These are phyloP conservation scores for Sporothrix protearum DNA, from an alignment of 2,329 filamentous ascomycete species.

Conservation along the genomic window DNA sequence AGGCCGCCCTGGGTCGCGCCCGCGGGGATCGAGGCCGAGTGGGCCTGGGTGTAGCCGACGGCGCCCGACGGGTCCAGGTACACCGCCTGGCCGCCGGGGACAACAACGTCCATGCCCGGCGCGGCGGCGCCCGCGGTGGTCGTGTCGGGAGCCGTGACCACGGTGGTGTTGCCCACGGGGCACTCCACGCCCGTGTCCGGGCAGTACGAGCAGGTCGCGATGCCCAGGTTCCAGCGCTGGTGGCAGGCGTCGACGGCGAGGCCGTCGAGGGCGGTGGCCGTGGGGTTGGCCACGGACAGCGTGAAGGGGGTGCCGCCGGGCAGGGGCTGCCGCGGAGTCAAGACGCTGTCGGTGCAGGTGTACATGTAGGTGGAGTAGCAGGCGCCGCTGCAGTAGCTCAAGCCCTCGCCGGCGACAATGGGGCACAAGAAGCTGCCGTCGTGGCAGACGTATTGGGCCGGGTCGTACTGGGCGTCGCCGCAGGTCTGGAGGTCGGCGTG, in stretches of 20 bases:
- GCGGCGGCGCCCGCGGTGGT: background rate
- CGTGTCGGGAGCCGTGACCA: slow-evolving; percentile 28
- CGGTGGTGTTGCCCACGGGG: slow-evolving; percentile 33
- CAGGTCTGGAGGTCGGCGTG: slow-evolving; percentile 22
- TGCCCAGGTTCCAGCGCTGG: slow-evolving; percentile 30
- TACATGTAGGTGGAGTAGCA: slow-evolving; percentile 40
- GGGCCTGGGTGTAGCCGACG: slow-evolving; percentile 37
- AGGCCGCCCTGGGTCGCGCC: slow-evolving; percentile 33
- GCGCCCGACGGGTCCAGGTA: slow-evolving; percentile 34
- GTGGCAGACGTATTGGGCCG: slow-evolving; percentile 34
- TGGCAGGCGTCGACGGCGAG: slow-evolving; percentile 33
- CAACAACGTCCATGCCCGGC: slow-evolving; percentile 33
- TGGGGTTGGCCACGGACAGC: slow-evolving; percentile 35
- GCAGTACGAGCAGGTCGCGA: slow-evolving; percentile 36
- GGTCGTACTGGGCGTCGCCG: slow-evolving; percentile 27
- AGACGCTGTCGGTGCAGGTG: slow-evolving; percentile 32
- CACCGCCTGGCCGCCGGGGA: slow-evolving; percentile 37
- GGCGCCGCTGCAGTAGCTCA: slow-evolving; percentile 36
- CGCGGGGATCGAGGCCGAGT: slow-evolving; percentile 34
- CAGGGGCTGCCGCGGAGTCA: slow-evolving; percentile 30
- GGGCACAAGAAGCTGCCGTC: slow-evolving; percentile 36
- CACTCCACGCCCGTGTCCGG: slow-evolving; percentile 31
- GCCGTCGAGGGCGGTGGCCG: slow-evolving; percentile 32
- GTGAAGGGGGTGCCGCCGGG: slow-evolving; percentile 30
- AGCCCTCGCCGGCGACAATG: slow-evolving; percentile 36